phyloP scores from a whole-genome alignment of 495 filamentous ascomycete species.

The Podospora pseudocomata region DNA sequence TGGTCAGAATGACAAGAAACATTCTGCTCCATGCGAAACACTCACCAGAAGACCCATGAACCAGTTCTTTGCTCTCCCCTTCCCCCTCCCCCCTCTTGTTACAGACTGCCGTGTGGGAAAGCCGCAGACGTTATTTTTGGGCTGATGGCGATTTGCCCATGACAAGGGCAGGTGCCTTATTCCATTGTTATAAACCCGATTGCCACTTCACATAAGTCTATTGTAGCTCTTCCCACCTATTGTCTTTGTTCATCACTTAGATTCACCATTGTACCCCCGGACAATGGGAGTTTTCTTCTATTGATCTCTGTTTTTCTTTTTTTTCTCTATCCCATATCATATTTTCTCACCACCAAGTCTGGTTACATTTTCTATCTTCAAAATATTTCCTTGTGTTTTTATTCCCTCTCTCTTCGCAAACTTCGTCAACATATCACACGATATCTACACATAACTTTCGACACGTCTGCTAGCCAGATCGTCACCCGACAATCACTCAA shows the following conservation, averaged over 20 bases:
- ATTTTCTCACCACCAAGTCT: conserved; percentile 8
- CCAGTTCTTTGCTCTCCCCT: conserved; percentile 21
- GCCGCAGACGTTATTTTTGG: background rate
- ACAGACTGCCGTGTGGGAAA: conserved; percentile 3
- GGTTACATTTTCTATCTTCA: conserved; percentile 2
- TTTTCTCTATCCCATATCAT: conserved; percentile 11
- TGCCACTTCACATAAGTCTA: conserved; percentile 9
- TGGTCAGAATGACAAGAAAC: conserved; percentile 31
- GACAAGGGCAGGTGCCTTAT: conserved; percentile 4
- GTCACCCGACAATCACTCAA: background rate
- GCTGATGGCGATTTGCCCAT: background rate
- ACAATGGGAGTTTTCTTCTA: conserved; percentile 19
- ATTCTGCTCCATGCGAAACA: conserved; percentile 34
- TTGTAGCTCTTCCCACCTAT: conserved; percentile 3
- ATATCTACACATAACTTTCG: conserved; percentile 13
- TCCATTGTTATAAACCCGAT: conserved; percentile 20
- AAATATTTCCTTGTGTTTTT: conserved; percentile 1
- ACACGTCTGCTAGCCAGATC: conserved; percentile 4
- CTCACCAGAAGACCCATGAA: conserved; percentile 18
- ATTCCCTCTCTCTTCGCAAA: conserved; percentile 2
- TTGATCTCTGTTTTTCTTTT: conserved; percentile 20
- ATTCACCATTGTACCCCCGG: conserved; percentile 11
- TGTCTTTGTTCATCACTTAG: conserved; percentile 20
- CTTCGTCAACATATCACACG: background rate
- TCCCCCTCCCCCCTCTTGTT: conserved; percentile 17